A percentile compares a stretch with the other conserved stretches of the same genome.
Conservation (phyloP, 331 rosid genomes). For the Malus hybrid region DNA sequence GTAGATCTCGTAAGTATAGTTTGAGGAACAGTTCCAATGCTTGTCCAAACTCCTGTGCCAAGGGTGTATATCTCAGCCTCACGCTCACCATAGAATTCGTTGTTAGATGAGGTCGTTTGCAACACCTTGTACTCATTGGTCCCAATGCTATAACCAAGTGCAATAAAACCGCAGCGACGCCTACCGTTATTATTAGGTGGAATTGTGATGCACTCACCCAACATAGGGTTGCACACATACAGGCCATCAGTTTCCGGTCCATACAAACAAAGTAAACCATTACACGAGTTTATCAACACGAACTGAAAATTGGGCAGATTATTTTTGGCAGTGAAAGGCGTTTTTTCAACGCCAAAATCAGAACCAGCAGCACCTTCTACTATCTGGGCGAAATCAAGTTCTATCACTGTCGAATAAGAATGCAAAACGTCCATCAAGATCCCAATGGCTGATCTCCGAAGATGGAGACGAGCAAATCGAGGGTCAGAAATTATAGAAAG, state of each 20-base stretch:
- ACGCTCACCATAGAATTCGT: background rate
- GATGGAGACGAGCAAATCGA: background rate
- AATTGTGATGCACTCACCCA: background rate
- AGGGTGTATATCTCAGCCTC: conserved; percentile 7
- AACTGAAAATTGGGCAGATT: background rate
- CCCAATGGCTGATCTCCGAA: background rate
- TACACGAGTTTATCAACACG: background rate
- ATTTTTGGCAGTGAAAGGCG: background rate
- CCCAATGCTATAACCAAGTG: background rate
- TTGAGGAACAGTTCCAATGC: too few relatives aligned
- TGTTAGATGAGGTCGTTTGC: background rate
- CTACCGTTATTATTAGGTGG: background rate
- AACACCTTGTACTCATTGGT: conserved; percentile 3
- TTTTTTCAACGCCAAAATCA: background rate
- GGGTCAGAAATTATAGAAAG: background rate
- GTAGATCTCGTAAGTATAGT: too few relatives aligned
- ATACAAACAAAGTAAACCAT: background rate
- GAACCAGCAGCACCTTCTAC: background rate
- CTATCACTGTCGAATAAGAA: too few relatives aligned
- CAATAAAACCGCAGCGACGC: background rate
- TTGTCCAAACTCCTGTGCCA: background rate
- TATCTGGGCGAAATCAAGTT: background rate
- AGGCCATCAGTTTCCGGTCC: background rate
- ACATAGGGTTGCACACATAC: background rate
- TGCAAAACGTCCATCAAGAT: background rate